phyloP scores from a whole-genome alignment of 2,329 filamentous ascomycete species.

The Ophiostoma ips region DNA sequence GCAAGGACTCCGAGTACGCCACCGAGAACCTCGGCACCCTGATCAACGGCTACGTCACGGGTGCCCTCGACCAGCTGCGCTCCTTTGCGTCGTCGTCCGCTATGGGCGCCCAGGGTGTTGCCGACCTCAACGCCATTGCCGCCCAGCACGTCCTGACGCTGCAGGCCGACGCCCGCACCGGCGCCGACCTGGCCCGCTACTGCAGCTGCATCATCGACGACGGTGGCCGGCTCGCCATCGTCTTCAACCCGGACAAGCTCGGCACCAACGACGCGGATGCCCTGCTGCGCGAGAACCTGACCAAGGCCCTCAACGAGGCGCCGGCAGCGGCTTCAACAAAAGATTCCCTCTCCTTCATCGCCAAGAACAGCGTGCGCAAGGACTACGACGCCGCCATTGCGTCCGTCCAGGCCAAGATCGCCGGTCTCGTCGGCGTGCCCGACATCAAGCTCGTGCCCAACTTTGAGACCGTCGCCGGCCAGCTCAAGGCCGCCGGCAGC shows the following conservation, averaged over 20 bases:
- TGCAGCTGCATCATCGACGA: slow-evolving; percentile 28
- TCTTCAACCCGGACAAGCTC: slow-evolving; percentile 30
- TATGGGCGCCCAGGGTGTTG: slow-evolving; percentile 20
- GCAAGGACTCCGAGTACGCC: slow-evolving; percentile 26
- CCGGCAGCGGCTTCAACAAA: slow-evolving; percentile 18
- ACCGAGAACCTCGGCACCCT: slow-evolving; percentile 29
- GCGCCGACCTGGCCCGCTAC: slow-evolving; percentile 25
- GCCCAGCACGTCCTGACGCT: slow-evolving; percentile 30
- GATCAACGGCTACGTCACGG: slow-evolving; percentile 26
- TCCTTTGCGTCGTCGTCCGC: background rate
- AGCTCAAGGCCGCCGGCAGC: slow-evolving; percentile 24
- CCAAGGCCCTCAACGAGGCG: slow-evolving; percentile 32
- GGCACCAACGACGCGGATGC: slow-evolving; percentile 32
- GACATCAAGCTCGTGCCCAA: slow-evolving; percentile 33
- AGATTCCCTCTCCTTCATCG: slow-evolving; percentile 26
- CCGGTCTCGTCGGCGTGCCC: slow-evolving; percentile 21
- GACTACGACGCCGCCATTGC: slow-evolving; percentile 31
- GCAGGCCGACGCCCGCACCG: slow-evolving; percentile 25
- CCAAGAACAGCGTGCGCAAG: slow-evolving; percentile 27
- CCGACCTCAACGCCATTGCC: slow-evolving; percentile 32
- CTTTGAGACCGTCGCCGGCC: slow-evolving; percentile 30
- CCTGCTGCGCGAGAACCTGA: slow-evolving; percentile 23
- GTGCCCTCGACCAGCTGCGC: slow-evolving; percentile 7
- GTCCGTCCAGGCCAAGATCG: slow-evolving; percentile 25
- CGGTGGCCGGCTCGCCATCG: slow-evolving; percentile 33